Evolutionary conservation across 768 basidiomycete species (phyloP).

Genomic region (Dendrothele bispora): DNA sequence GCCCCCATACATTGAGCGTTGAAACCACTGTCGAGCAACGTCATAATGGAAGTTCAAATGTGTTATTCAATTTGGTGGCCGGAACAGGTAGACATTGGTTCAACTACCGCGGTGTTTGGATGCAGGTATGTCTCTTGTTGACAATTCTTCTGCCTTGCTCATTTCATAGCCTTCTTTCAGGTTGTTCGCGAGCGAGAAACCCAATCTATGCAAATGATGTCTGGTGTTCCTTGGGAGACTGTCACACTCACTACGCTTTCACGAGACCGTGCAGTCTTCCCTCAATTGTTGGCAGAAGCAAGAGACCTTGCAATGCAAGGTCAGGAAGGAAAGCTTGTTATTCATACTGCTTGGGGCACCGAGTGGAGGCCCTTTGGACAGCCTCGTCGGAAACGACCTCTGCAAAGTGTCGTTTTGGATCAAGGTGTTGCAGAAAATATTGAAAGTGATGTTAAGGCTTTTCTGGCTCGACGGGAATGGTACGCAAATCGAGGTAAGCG

Average conservation of each 20-base stretch:
- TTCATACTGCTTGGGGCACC: slow-evolving; percentile 95
- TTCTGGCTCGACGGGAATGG: slow-evolving; percentile 85
- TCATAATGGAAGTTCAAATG: slow-evolving; percentile 88
- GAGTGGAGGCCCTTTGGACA: slow-evolving; percentile 97
- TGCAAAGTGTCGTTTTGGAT: slow-evolving; percentile 87
- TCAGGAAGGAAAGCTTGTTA: slow-evolving; percentile 92
- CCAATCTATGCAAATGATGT: slow-evolving; percentile 86
- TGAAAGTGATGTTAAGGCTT: slow-evolving; percentile 77
- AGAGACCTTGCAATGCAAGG: slow-evolving; percentile 80
- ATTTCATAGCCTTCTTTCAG: slow-evolving; percentile 36
- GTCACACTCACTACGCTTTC: slow-evolving; percentile 92
- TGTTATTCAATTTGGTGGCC: slow-evolving; percentile 90
- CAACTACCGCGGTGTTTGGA: slow-evolving; percentile 89
- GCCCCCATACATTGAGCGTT: slow-evolving; percentile 92
- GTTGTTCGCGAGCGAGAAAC: slow-evolving; percentile 94
- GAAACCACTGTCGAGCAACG: slow-evolving; percentile 88
- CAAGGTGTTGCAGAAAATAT: slow-evolving; percentile 82
- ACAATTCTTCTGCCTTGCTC: too few species aligned
- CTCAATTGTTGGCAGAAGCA: slow-evolving; percentile 82
- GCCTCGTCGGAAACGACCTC: slow-evolving; percentile 81
- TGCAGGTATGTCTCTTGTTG: slow-evolving; percentile 78
- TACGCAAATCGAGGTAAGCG: slow-evolving; percentile 90
- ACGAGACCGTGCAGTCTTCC: slow-evolving; percentile 79
- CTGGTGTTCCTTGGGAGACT: slow-evolving; percentile 96
- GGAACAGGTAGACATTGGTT: slow-evolving; percentile 95